A percentile compares a stretch with the other conserved stretches of the same genome.
phyloP scores from a whole-genome alignment of 2,329 filamentous ascomycete genomes.

The Ceratocystis ficicola region DNA sequence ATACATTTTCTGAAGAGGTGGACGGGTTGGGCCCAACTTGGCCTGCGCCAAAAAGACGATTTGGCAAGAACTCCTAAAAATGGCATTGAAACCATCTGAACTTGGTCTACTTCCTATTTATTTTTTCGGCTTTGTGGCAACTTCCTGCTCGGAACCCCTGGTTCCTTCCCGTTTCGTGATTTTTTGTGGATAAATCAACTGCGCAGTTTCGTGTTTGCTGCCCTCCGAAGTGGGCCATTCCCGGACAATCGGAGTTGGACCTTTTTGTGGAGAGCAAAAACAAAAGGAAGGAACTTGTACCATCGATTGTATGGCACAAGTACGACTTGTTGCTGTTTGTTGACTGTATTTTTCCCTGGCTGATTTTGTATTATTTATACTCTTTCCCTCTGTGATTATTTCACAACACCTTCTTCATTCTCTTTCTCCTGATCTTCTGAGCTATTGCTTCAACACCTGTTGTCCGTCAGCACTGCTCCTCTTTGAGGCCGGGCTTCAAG shows the following conservation, averaged over 20 bases:
- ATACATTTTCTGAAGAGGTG: too few relatives aligned
- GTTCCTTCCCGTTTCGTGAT: constrained; percentile 8
- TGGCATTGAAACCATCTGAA: neutral
- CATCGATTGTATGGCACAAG: too few relatives aligned
- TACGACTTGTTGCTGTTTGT: too few relatives aligned
- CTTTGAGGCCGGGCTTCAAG: too few relatives aligned
- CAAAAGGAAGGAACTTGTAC: neutral
- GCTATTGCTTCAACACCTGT: too few relatives aligned
- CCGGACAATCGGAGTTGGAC: neutral
- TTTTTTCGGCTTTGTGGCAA: neutral
- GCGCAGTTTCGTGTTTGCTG: neutral
- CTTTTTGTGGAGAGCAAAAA: neutral
- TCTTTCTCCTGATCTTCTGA: too few relatives aligned
- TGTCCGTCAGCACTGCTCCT: too few relatives aligned
- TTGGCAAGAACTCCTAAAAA: neutral
- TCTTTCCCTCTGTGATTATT: too few relatives aligned
- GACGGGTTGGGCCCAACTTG: too few relatives aligned
- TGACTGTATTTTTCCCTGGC: neutral
- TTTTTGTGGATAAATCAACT: neutral
- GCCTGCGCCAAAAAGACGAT: neutral
- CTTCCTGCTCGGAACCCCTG: neutral
- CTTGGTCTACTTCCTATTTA: neutral
- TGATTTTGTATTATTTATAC: neutral
- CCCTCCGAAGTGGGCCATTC: neutral
- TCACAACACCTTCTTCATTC: too few relatives aligned